These are phyloP conservation scores for Linanthus parryae DNA, from an alignment of 148 eudicot species.

Conservation along the genomic window DNA sequence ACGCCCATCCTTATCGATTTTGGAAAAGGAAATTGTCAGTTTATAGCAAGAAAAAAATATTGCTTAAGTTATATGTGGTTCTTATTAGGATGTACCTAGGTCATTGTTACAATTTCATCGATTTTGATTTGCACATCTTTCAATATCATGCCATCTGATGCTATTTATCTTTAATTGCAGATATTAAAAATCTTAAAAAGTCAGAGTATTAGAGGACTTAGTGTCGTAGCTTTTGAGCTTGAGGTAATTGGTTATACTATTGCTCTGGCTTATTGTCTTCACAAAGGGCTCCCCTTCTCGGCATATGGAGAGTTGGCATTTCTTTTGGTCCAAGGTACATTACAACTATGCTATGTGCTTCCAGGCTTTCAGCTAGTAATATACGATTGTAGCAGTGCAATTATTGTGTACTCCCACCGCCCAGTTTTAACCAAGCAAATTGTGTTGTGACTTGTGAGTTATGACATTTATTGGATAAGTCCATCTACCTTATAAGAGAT, in stretches of 20 bases:
- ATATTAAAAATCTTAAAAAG: slow-evolving; percentile 69
- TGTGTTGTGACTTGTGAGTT: no score
- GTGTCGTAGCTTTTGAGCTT: slow-evolving; percentile 78
- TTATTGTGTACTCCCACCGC: background rate
- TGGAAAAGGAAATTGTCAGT: no score
- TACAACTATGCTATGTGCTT: no score
- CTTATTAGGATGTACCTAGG: slow-evolving; percentile 8
- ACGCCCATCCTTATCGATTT: no score
- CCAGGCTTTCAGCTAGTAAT: background rate
- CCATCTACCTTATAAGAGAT: background rate
- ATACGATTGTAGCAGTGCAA: background rate
- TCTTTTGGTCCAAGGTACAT: slow-evolving; percentile 76
- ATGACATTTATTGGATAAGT: no score
- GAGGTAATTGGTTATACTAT: slow-evolving; percentile 95
- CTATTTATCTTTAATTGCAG: slow-evolving; percentile 31
- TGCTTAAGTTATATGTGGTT: no score
- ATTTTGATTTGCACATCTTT: no score
- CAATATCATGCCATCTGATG: no score
- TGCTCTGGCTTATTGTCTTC: slow-evolving; percentile 91
- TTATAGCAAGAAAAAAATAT: no score
- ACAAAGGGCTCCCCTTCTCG: slow-evolving; percentile 94
- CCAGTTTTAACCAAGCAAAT: no score
- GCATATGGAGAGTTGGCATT: slow-evolving; percentile 93
- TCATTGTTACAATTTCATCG: background rate
- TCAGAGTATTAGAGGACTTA: slow-evolving; percentile 77